phyloP scores from a whole-genome alignment of 2,329 filamentous ascomycete species.

The Aspergillus sp. region DNA sequence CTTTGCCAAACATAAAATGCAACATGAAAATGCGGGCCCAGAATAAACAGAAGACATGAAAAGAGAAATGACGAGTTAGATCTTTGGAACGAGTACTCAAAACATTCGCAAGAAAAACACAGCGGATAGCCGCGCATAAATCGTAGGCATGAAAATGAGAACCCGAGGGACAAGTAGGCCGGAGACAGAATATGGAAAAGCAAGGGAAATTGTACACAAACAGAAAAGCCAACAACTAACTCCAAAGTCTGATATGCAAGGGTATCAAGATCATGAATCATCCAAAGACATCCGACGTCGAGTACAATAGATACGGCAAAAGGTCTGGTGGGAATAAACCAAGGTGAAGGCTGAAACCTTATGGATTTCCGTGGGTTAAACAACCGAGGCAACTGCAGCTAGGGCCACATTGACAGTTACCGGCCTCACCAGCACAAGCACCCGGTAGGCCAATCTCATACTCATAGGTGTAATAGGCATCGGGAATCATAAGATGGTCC shows the following conservation, averaged over 20 bases:
- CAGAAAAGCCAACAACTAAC: slow-evolving; percentile 8
- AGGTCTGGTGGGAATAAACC: neutral
- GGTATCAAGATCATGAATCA: slow-evolving; percentile 33
- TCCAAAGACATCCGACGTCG: slow-evolving; percentile 12
- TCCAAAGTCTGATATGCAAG: slow-evolving; percentile 20
- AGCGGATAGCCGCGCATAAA: neutral
- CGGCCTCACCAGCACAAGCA: slow-evolving; percentile 49
- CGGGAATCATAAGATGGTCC: slow-evolving; percentile 40
- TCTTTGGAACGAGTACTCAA: neutral
- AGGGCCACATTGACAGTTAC: slow-evolving; percentile 53
- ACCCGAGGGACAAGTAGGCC: neutral
- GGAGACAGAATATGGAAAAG: neutral
- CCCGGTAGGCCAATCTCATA: slow-evolving; percentile 39
- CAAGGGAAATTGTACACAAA: slow-evolving; percentile 4
- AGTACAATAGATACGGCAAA: slow-evolving; percentile 3
- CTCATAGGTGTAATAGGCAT: slow-evolving; percentile 44
- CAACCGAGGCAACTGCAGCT: slow-evolving; percentile 55
- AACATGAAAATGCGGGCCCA: neutral
- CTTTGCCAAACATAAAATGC: neutral
- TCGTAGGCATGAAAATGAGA: neutral
- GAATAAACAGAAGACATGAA: neutral
- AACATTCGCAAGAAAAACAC: neutral
- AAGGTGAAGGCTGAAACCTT: slow-evolving; percentile 35
- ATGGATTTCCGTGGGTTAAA: slow-evolving; percentile 51
- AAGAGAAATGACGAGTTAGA: neutral